Conservation (phyloP, 306 rosid species). For the Psophocarpus tetragonolobus region DNA sequence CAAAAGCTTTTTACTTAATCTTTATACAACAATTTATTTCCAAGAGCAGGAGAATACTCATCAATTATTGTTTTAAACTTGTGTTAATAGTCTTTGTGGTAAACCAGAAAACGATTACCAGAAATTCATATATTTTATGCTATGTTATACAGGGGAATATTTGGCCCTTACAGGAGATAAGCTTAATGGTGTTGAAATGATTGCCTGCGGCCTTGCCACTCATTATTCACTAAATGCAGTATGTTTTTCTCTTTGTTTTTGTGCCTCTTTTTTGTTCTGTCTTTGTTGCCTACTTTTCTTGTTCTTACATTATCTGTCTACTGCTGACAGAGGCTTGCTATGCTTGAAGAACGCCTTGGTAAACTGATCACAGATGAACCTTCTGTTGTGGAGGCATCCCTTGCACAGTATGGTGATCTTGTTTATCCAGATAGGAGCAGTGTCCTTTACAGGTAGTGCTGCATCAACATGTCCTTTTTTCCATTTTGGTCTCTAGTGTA, state of each 20-base stretch:
- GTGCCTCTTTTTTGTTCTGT: not conserved
- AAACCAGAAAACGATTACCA: slow-evolving; percentile 18
- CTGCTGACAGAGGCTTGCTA: slow-evolving; percentile 64
- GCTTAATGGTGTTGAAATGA: slow-evolving; percentile 95
- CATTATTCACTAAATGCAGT: slow-evolving; percentile 77
- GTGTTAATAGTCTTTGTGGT: not conserved
- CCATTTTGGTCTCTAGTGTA: not conserved
- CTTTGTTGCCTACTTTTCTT: slow-evolving; percentile 17
- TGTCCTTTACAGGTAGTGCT: slow-evolving; percentile 72
- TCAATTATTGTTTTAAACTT: not conserved
- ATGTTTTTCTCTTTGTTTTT: slow-evolving; percentile 38
- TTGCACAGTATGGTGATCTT: slow-evolving; percentile 84
- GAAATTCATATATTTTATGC: not conserved
- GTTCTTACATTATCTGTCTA: slow-evolving; percentile 35
- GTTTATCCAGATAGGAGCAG: slow-evolving; percentile 78
- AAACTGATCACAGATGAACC: slow-evolving; percentile 78
- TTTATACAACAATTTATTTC: not conserved
- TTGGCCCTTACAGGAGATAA: slow-evolving; percentile 96
- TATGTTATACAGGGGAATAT: slow-evolving; percentile 75
- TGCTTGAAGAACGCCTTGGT: slow-evolving; percentile 88
- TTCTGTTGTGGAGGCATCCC: slow-evolving; percentile 76
- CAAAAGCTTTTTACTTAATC: not conserved
- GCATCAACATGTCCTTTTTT: slow-evolving; percentile 34
- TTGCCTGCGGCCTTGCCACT: slow-evolving; percentile 92
- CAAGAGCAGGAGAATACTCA: slow-evolving; percentile 15